Conservation (phyloP, 257 asterid genomes). For the Oldenlandia corymbosa region DNA sequence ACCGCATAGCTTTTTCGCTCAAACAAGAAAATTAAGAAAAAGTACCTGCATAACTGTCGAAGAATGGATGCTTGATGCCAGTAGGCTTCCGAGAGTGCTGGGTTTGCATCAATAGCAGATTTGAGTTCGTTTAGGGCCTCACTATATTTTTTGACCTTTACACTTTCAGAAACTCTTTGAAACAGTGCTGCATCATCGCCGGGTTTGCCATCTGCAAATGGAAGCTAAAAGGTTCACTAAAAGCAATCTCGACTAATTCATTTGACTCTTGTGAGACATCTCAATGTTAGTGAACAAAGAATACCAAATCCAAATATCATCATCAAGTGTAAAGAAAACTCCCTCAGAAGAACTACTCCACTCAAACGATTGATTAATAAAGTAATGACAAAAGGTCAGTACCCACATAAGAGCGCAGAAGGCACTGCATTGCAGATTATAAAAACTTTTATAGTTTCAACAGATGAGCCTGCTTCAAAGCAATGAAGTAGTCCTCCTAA, state of each 20-base stretch:
- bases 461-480: background rate
- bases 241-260: background rate
- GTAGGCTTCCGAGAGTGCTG: constrained; percentile 73
- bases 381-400: background rate
- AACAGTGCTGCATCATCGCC: constrained; percentile 67
- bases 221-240: constrained; percentile 2
- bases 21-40: constrained; percentile 13
- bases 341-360: no score
- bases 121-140: constrained; percentile 84
- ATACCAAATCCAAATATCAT: background rate
- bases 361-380: background rate
- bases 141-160: constrained; percentile 72
- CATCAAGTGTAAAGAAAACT: background rate
- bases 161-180: constrained; percentile 66
- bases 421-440: background rate
- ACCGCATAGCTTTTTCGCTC: background rate
- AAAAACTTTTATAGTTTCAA: background rate
- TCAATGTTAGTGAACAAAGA: background rate
- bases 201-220: constrained; percentile 53
- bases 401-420: background rate
- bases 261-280: background rate
- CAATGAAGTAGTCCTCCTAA: background rate
- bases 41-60: constrained; percentile 78
- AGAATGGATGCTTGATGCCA: constrained; percentile 74
- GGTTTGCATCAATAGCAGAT: constrained; percentile 84